These are phyloP conservation scores for Exophiala phaeomuriformis DNA, from an alignment of 2,329 filamentous ascomycete genomes.

Conservation along the genomic window DNA sequence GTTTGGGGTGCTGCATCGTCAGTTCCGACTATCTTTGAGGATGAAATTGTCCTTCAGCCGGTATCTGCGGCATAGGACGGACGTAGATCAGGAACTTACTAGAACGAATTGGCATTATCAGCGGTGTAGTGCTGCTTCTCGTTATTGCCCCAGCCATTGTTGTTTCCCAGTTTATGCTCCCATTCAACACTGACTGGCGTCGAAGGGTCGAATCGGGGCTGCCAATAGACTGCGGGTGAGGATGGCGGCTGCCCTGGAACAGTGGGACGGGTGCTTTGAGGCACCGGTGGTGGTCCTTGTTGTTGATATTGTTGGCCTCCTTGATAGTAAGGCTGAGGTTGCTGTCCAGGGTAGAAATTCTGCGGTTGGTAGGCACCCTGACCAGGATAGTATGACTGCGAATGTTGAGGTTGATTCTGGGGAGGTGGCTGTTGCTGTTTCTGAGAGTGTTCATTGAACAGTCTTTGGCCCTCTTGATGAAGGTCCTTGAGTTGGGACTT, in stretches of 20 bases:
- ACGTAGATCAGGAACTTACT: conserved; percentile 10
- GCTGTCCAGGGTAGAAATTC: neutral
- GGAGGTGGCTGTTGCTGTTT: neutral
- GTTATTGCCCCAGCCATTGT: conserved; percentile 27
- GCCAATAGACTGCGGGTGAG: conserved; percentile 21
- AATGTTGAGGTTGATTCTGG: neutral
- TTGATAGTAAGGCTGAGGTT: conserved; percentile 7
- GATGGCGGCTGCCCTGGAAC: neutral
- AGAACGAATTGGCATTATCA: conserved; percentile 20
- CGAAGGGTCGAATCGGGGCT: conserved; percentile 20
- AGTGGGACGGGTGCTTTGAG: conserved; percentile 13
- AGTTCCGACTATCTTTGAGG: neutral
- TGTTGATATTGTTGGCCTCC: conserved; percentile 1
- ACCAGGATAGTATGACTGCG: neutral
- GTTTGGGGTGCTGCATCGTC: conserved; percentile 14
- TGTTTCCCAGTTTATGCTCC: conserved; percentile 26
- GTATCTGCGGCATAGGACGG: neutral
- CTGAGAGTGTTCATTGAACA: neutral
- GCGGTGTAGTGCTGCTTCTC: conserved; percentile 25
- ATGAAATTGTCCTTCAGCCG: neutral
- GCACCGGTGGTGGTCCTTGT: conserved; percentile 13
- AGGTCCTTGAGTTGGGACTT: conserved; percentile 20
- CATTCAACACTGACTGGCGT: conserved; percentile 18
- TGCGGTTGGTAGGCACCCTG: neutral
- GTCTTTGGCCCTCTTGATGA: conserved; percentile 17